Conservation (phyloP, 306 rosid species). For the Lotus japonicus region DNA sequence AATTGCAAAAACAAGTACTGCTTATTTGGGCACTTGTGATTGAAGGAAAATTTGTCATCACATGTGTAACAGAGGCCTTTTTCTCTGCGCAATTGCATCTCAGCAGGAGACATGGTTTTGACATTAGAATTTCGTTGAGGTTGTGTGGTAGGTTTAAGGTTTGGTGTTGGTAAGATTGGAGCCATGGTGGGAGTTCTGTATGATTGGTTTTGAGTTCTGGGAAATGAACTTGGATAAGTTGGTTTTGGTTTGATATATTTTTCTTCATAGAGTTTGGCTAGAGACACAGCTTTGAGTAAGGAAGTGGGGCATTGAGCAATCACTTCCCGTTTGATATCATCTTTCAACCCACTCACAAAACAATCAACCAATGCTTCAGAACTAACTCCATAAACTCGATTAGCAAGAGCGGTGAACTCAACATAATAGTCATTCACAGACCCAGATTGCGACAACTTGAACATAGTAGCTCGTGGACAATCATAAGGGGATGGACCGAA, state of each 20-base stretch:
- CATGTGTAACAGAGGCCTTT: background rate
- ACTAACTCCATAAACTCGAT: background rate
- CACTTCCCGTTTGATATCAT: background rate
- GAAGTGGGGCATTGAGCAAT: background rate
- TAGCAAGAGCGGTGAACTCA: background rate
- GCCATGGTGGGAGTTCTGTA: background rate
- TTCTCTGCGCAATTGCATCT: background rate
- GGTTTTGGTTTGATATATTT: background rate
- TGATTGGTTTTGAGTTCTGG: background rate
- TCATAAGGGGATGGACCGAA: background rate
- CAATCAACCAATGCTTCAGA: background rate
- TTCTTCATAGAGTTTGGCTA: background rate
- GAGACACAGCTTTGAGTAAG: background rate
- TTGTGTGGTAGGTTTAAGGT: background rate
- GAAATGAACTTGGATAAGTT: background rate
- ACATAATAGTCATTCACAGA: background rate
- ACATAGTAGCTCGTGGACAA: background rate
- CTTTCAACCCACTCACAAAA: background rate
- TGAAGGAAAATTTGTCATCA: background rate
- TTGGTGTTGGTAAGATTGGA: background rate
- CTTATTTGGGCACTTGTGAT: background rate
- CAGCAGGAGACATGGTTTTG: background rate
- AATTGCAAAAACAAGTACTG: background rate
- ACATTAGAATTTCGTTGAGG: background rate
- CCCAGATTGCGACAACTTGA: background rate